Base-by-base conservation (phyloP, 768 basidiomycete genomes). In the Scleroderma bovista region DNA sequence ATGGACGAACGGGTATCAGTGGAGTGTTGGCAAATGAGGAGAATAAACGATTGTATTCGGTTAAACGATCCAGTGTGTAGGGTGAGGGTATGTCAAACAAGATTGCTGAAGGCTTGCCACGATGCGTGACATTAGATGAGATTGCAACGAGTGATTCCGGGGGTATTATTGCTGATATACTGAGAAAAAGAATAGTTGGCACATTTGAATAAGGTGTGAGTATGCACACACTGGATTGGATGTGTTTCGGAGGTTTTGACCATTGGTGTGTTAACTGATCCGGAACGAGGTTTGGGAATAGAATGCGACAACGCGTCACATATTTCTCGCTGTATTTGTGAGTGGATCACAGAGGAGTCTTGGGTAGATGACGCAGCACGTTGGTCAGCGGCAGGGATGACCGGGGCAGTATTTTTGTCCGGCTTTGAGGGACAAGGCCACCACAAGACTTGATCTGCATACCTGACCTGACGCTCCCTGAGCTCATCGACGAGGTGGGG, bases 241-340 rank as follows among this genome's bases (percentile, higher is more conserved):
- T 92, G 90, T 0, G 85, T 78, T 20, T 78, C 73, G 2, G 88
- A 90, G 1, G 88, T 92, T 60, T 88, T 92, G 50, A 84, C 50
- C 51, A 46, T 57, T 17, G 41, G 36, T 24, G 26, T n/a, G n/a
- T n/a, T n/a, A n/a, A n/a, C n/a, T n/a, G n/a, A n/a, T n/a, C n/a
- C n/a, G 24, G 17, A 33, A 13, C 16, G 29, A 36, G 12, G 7
- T n/a, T n/a, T n/a, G 39, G 29, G 46, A 36, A 51, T 34, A 17
- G 20, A 39, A 3, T 29, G 59, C 34, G 47, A 68, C 34, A 86
- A 78, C 0, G 83, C 83, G 7, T 73, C 72, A 50, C 71, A 70
- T 4, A 87, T 65, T 52, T 82, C 73, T 50, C 75, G 68, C 43
- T 75, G 73, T 11, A 83, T 65, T 39, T 64, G 64, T 22, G 64